Conservation (phyloP, 1,284 basidiomycete species). For the Malassezia arunalokei region DNA sequence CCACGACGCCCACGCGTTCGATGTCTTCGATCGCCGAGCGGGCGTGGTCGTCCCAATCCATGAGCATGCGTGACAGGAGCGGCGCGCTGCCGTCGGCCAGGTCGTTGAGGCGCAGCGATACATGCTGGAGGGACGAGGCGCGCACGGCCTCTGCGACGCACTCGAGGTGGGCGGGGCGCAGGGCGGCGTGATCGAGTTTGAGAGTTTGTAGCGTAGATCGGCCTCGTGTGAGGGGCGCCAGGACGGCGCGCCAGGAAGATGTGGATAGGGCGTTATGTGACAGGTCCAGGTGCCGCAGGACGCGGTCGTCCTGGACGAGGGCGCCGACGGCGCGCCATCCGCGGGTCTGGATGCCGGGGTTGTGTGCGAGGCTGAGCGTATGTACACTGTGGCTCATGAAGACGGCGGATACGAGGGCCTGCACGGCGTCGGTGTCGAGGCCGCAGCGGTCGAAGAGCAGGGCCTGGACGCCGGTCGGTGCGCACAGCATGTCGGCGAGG, state of each 20-base stretch:
- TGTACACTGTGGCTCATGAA: conserved; percentile 71
- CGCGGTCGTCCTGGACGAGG: conserved; percentile 63
- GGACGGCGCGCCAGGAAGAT: conserved; percentile 49
- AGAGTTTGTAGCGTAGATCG: conserved; percentile 53
- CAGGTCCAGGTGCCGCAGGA: conserved; percentile 70
- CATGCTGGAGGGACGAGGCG: conserved; percentile 33
- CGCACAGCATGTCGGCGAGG: conserved; percentile 39
- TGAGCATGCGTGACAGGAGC: conserved; percentile 28
- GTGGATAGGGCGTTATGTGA: conserved; percentile 78
- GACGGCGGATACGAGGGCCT: conserved; percentile 78
- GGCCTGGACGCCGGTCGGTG: conserved; percentile 37
- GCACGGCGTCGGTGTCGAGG: conserved; percentile 54
- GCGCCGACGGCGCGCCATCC: conserved; percentile 72
- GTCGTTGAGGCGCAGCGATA: conserved; percentile 36
- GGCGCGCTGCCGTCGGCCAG: conserved; percentile 22
- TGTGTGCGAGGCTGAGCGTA: conserved; percentile 74
- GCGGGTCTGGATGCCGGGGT: conserved; percentile 62
- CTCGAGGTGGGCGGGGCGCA: conserved; percentile 30
- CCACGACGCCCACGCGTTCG: not conserved
- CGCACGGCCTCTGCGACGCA: conserved; percentile 33
- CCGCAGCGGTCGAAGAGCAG: conserved; percentile 39
- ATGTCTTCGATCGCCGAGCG: not conserved
- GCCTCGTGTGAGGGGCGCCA: conserved; percentile 49
- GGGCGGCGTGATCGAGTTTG: conserved; percentile 35
- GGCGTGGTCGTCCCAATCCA: conserved; percentile 22